phyloP scores from a whole-genome alignment of 2,329 filamentous ascomycete species.

The Colletotrichum magnum region DNA sequence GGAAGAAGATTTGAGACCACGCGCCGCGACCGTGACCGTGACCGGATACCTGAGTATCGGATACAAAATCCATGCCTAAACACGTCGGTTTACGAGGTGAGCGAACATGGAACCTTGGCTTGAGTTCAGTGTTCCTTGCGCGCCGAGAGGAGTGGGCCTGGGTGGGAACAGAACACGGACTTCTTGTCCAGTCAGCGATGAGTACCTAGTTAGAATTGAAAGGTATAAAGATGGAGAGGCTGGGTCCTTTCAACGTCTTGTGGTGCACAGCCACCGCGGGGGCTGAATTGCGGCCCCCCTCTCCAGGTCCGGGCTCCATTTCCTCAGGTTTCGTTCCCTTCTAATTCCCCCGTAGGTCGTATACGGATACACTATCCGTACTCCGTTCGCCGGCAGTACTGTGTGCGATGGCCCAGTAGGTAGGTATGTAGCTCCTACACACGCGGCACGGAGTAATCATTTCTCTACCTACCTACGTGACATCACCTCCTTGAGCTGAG shows the following conservation, averaged over 20 bases:
- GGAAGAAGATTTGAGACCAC: no score
- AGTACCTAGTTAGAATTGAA: no score
- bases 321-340: slow-evolving; percentile 36
- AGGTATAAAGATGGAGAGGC: slow-evolving; percentile 10
- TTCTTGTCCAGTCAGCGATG: background rate
- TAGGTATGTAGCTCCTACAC: background rate
- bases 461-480: background rate
- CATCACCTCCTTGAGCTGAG: background rate
- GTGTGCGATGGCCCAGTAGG: background rate
- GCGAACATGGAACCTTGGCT: slow-evolving; percentile 12
- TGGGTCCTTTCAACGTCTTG: slow-evolving; percentile 12
- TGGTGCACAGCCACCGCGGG: slow-evolving; percentile 37
- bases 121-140: background rate
- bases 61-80: slow-evolving; percentile 23
- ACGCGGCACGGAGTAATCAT: background rate
- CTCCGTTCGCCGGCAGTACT: background rate
- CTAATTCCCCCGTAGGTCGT: slow-evolving; percentile 15
- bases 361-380: background rate
- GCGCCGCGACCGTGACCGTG: no score
- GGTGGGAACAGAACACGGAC: slow-evolving; percentile 10
- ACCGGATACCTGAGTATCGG: background rate
- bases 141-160: background rate
- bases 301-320: slow-evolving; percentile 26
- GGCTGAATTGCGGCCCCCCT: slow-evolving; percentile 31
- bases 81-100: slow-evolving; percentile 35